These are phyloP conservation scores for Euryodendron excelsum DNA, from an alignment of 148 eudicot species.

Conservation along the genomic window DNA sequence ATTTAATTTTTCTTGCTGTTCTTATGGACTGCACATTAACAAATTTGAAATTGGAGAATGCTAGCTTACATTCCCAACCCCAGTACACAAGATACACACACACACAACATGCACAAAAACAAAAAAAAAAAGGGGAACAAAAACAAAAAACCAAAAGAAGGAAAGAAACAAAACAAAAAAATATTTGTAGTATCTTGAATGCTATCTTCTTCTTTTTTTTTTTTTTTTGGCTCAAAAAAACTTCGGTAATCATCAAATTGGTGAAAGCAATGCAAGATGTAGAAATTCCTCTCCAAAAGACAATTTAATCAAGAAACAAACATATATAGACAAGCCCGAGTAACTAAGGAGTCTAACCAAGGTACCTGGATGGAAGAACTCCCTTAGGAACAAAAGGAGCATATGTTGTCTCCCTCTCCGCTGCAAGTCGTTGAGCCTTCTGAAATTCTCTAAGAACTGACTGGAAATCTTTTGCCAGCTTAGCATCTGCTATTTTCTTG, in stretches of 20 bases:
- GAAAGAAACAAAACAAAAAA: too few species aligned
- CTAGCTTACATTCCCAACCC: too few species aligned
- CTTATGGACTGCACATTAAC: too few species aligned
- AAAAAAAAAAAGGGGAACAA: too few species aligned
- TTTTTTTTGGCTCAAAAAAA: background rate
- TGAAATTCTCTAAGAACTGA: slow-evolving; percentile 52
- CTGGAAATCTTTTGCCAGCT: slow-evolving; percentile 55
- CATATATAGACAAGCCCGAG: background rate
- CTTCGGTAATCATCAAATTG: background rate
- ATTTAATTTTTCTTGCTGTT: too few species aligned
- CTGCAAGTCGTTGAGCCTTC: slow-evolving; percentile 57
- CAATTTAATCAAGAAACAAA: background rate
- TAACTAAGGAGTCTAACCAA: background rate
- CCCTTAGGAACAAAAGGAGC: slow-evolving; percentile 39
- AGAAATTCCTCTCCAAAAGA: background rate
- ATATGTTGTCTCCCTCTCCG: slow-evolving; percentile 48
- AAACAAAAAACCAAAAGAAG: too few species aligned
- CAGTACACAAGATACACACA: too few species aligned
- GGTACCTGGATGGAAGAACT: slow-evolving; percentile 29
- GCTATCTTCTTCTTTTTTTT: too few species aligned
- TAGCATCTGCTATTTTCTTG: slow-evolving; percentile 55
- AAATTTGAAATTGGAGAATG: too few species aligned
- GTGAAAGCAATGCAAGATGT: background rate
- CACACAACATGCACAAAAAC: too few species aligned
- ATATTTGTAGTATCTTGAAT: too few species aligned